phyloP scores from a whole-genome alignment of 805 yeast species.

The Schizosaccharomyces octosporus region DNA sequence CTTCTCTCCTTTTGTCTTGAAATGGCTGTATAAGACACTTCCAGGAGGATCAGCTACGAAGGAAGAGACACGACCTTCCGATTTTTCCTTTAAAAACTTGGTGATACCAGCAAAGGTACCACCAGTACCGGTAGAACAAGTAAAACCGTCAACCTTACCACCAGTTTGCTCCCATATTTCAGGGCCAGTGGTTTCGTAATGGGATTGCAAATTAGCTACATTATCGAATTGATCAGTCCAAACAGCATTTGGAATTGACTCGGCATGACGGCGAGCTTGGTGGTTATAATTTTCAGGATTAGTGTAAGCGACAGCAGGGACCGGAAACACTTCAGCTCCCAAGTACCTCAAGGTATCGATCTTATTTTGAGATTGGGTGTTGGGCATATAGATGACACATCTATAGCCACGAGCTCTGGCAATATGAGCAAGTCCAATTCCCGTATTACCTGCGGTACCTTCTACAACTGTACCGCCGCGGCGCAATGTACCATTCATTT shows the following conservation, averaged over 20 bases:
- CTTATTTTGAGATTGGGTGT: conserved; percentile 62
- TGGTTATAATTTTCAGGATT: conserved; percentile 73
- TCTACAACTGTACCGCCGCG: conserved; percentile 77
- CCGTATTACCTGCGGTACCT: conserved; percentile 93
- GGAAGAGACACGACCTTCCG: conserved; percentile 35
- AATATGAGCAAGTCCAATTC: conserved; percentile 60
- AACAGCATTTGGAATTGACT: conserved; percentile 45
- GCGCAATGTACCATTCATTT: conserved; percentile 30
- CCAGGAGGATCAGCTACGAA: conserved; percentile 89
- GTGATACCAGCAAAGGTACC: conserved; percentile 79
- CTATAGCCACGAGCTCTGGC: conserved; percentile 66
- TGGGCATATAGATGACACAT: conserved; percentile 74
- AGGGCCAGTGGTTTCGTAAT: conserved; percentile 75
- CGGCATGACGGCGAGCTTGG: conserved; percentile 69
- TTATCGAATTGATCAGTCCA: conserved; percentile 90
- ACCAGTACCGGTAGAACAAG: conserved; percentile 82
- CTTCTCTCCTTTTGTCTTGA: conserved; percentile 42
- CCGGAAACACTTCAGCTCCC: conserved; percentile 75
- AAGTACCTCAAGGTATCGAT: conserved; percentile 46
- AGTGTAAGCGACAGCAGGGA: conserved; percentile 62
- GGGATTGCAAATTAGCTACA: conserved; percentile 68
- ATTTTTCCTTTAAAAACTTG: conserved; percentile 45
- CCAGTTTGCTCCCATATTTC: conserved; percentile 70
- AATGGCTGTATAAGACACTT: conserved; percentile 55
- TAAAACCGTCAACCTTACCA: conserved; percentile 61